Conservation (phyloP, 2,329 filamentous ascomycete species). For the Aspergillus sp. region DNA sequence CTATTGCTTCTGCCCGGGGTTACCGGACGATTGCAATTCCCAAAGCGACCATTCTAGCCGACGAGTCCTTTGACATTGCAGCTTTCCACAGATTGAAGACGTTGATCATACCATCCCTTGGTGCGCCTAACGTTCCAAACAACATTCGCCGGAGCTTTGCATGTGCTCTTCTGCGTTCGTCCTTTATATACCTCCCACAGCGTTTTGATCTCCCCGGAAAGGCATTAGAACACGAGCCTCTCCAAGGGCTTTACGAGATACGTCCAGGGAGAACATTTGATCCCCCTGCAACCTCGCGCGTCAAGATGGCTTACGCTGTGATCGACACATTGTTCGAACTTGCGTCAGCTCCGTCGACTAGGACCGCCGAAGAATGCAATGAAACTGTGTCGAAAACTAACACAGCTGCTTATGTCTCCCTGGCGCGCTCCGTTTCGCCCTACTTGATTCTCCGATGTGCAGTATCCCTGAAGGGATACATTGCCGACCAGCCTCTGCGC, state of each 20-base stretch:
- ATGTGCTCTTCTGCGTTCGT: constrained; percentile 74
- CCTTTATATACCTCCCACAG: constrained; percentile 73
- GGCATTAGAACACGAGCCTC: constrained; percentile 48
- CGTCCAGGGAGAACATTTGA: constrained; percentile 73
- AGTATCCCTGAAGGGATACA: constrained; percentile 77
- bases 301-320: constrained; percentile 75
- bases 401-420: constrained; percentile 50
- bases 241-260: constrained; percentile 62
- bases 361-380: constrained; percentile 16
- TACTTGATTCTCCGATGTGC: constrained; percentile 81
- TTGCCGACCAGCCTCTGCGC: constrained; percentile 86
- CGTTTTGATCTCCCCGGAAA: constrained; percentile 56
- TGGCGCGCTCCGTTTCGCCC: constrained; percentile 74
- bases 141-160: constrained; percentile 68
- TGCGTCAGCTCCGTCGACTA: constrained; percentile 51
- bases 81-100: constrained; percentile 66
- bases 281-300: constrained; percentile 62
- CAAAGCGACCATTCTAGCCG: constrained; percentile 53
- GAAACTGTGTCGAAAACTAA: neutral
- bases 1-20: constrained; percentile 68
- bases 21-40: constrained; percentile 44
- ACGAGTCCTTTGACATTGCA: constrained; percentile 78
- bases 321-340: constrained; percentile 76
- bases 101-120: constrained; percentile 73
- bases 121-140: constrained; percentile 64